Percentiles rank a stretch among this genome's conserved stretches.
Evolutionary conservation across 352 stramenopile species (phyloP).

Genomic region (Phytophthora lateralis): DNA sequence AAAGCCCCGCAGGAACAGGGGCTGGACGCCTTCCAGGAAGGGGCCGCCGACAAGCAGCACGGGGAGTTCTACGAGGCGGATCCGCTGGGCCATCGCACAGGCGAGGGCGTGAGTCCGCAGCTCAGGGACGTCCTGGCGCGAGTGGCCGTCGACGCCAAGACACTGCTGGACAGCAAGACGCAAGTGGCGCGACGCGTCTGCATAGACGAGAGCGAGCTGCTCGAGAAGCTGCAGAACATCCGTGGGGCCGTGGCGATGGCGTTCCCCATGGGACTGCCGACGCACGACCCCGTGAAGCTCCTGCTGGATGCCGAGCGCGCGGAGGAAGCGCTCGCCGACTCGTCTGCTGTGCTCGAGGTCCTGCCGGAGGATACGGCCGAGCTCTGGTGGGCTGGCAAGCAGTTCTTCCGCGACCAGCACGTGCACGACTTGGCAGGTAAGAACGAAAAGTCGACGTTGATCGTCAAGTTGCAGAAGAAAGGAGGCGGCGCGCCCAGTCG

Average conservation of each 20-base stretch:
- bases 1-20: constrained; percentile 88
- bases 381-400: constrained; percentile 96
- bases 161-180: constrained; percentile 68
- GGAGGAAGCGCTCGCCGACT: constrained; percentile 64
- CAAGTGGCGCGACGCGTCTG: constrained; percentile 72
- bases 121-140: constrained; percentile 77
- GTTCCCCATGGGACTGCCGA: constrained; percentile 95
- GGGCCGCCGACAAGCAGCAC: constrained; percentile 51
- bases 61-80: constrained; percentile 87
- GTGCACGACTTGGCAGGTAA: constrained; percentile 92
- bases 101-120: constrained; percentile 87
- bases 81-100: constrained; percentile 84
- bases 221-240: constrained; percentile 94
- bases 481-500: constrained; percentile 86
- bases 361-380: constrained; percentile 85
- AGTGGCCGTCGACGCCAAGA: constrained; percentile 79
- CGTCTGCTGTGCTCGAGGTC: constrained; percentile 78
- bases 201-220: constrained; percentile 62
- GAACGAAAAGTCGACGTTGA: constrained; percentile 96
- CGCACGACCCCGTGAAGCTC: constrained; percentile 87
- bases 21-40: constrained; percentile 87
- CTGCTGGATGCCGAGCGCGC: constrained; percentile 79
- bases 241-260: constrained; percentile 92
- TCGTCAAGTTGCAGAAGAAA: constrained; percentile 92
- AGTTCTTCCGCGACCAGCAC: constrained; percentile 92